Percentiles rank a stretch among this genome's conserved stretches.
Evolutionary conservation across 129 eudicot genomes (phyloP).

Genomic region (Chrysanthemum seticuspe): DNA sequence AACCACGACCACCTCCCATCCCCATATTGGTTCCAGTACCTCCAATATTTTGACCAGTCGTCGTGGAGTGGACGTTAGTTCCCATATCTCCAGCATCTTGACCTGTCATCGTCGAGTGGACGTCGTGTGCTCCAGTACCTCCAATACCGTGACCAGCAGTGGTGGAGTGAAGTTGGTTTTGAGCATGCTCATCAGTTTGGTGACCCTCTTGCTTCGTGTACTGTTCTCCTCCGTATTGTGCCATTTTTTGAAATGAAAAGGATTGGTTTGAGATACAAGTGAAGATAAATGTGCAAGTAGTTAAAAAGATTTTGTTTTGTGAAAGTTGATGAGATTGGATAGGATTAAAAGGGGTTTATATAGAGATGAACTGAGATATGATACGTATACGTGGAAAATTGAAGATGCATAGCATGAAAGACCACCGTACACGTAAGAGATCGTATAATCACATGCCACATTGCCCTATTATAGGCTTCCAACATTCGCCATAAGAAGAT

Average conservation of each 20-base stretch:
- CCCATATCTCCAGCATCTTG: slow-evolving; percentile 4
- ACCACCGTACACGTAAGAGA: slow-evolving; percentile 21
- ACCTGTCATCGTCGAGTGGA: neutral
- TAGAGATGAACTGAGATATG: neutral
- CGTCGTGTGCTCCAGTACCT: neutral
- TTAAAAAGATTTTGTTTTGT: neutral
- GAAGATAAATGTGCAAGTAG: neutral
- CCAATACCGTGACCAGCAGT: slow-evolving; percentile 14
- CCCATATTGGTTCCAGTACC: slow-evolving; percentile 1
- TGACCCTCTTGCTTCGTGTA: slow-evolving; percentile 21
- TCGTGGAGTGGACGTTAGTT: slow-evolving; percentile 2
- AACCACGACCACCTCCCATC: slow-evolving; percentile 2
- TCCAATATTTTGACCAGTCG: slow-evolving; percentile 32
- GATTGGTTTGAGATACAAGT: neutral
- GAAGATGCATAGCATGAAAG: slow-evolving; percentile 28
- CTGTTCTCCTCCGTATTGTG: slow-evolving; percentile 33
- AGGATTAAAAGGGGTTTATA: slow-evolving; percentile 15
- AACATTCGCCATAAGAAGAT: too few relatives aligned
- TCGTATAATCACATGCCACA: slow-evolving; percentile 19
- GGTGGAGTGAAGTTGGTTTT: slow-evolving; percentile 30
- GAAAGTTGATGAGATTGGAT: slow-evolving; percentile 26
- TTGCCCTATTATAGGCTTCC: slow-evolving; percentile 8
- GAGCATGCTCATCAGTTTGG: slow-evolving; percentile 1
- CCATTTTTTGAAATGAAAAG: slow-evolving; percentile 6
- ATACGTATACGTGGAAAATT: slow-evolving; percentile 17